Evolutionary conservation across 306 rosid species (phyloP).

Genomic region (Cucumis cinereus): DNA sequence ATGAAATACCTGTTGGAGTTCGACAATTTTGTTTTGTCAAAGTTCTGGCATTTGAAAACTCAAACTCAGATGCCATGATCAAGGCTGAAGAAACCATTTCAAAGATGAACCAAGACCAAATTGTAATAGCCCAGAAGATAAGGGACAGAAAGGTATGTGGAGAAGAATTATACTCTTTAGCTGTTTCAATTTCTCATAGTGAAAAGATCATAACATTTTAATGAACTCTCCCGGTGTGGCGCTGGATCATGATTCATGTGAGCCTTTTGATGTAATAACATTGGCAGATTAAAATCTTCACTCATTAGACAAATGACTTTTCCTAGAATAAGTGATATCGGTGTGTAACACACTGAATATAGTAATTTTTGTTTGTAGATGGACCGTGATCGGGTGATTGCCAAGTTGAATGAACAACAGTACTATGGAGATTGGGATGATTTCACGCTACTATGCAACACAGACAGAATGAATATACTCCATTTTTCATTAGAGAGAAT

Average conservation of each 20-base stretch:
- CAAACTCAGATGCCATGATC: not conserved
- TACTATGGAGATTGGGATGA: not conserved
- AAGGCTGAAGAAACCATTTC: not conserved
- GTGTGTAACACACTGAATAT: not conserved
- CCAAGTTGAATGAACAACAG: not conserved
- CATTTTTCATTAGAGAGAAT: conserved; percentile 1
- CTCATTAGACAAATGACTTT: not conserved
- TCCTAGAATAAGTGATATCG: not conserved
- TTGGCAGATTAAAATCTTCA: not conserved
- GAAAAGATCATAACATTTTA: not conserved
- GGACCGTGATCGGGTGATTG: not conserved
- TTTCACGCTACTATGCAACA: not conserved
- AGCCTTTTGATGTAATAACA: not conserved
- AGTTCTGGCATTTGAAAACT: not conserved
- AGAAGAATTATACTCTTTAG: not conserved
- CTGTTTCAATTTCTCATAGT: not conserved
- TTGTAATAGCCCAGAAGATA: not conserved
- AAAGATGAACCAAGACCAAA: not conserved
- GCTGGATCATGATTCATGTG: not conserved
- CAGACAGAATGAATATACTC: not conserved
- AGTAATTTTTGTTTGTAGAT: not conserved
- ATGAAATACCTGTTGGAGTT: not conserved
- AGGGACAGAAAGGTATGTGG: conserved; percentile 4
- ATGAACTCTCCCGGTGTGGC: not conserved
- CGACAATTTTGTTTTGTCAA: conserved; percentile 12